phyloP scores from a whole-genome alignment of 1,284 basidiomycete genomes.

The Sporisorium scitamineum region DNA sequence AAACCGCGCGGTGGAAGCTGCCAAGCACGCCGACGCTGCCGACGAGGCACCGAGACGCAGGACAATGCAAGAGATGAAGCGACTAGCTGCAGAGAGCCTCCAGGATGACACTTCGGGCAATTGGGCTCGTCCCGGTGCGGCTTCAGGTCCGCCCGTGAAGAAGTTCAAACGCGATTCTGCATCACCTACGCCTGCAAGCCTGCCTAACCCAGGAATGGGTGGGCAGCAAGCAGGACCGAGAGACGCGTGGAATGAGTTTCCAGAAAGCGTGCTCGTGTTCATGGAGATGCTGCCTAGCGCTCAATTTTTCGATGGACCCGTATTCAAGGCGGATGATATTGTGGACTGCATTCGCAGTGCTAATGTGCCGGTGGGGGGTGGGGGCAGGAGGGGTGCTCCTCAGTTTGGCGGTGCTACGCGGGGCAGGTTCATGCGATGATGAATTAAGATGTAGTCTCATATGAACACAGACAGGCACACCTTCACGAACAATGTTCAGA shows the following conservation, averaged over 20 bases:
- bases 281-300: slow-evolving; percentile 55
- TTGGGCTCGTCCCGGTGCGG: slow-evolving; percentile 42
- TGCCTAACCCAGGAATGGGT: neutral
- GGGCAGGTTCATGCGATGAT: slow-evolving; percentile 21
- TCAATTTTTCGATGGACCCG: slow-evolving; percentile 52
- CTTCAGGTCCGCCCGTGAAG: slow-evolving; percentile 50
- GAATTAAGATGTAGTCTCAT: neutral
- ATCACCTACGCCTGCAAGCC: slow-evolving; percentile 67
- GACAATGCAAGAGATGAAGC: slow-evolving; percentile 59
- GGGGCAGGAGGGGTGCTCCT: neutral
- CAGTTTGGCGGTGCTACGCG: slow-evolving; percentile 10
- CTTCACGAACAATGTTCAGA: neutral
- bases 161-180: slow-evolving; percentile 70
- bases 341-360: slow-evolving; percentile 53
- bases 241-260: slow-evolving; percentile 43
- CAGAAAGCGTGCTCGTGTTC: slow-evolving; percentile 52
- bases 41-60: slow-evolving; percentile 49
- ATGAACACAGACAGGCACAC: neutral
- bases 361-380: slow-evolving; percentile 35
- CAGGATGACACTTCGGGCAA: slow-evolving; percentile 63
- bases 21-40: slow-evolving; percentile 25
- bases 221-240: slow-evolving; percentile 5
- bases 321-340: slow-evolving; percentile 54
- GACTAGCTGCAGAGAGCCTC: slow-evolving; percentile 63
- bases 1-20: slow-evolving; percentile 46